Percentiles rank a stretch among this genome's conserved stretches.
phyloP scores from a whole-genome alignment of 305 asterid species.

The Fraxinus latifolia region DNA sequence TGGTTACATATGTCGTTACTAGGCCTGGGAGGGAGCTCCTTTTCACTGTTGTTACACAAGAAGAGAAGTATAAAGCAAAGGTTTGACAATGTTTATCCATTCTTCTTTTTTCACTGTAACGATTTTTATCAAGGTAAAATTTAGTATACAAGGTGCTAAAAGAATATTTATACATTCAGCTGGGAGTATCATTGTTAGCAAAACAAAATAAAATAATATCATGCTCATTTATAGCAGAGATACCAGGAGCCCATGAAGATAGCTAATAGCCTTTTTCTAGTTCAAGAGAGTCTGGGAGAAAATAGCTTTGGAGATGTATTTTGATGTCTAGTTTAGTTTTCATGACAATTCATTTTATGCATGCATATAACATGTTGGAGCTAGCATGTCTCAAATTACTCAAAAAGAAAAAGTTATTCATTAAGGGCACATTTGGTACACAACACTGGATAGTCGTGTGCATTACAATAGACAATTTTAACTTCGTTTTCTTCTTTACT shows the following conservation, averaged over 20 bases:
- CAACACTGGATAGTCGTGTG: not conserved
- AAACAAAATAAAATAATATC: not conserved
- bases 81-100: slow-evolving; percentile 30
- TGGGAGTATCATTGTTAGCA: not conserved
- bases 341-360: not conserved
- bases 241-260: not conserved
- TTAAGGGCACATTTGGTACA: not conserved
- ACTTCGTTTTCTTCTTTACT: not conserved
- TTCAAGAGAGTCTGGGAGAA: not conserved
- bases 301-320: not conserved
- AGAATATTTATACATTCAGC: slow-evolving; percentile 3
- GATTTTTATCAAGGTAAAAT: not conserved
- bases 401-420: not conserved
- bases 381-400: not conserved
- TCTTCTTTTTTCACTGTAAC: not conserved
- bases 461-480: not conserved
- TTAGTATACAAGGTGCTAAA: not conserved
- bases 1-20: slow-evolving; percentile 77
- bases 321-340: not conserved
- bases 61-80: slow-evolving; percentile 98
- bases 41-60: slow-evolving; percentile 86
- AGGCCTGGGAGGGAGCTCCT: slow-evolving; percentile 97
- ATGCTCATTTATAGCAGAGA: not conserved
- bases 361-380: not conserved
- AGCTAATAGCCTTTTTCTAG: not conserved